Evolutionary conservation across 2,329 filamentous ascomycete species (phyloP), one percentile per base, ranked within the genome.

Genomic region (Ascochyta viciae-villosae): DNA sequence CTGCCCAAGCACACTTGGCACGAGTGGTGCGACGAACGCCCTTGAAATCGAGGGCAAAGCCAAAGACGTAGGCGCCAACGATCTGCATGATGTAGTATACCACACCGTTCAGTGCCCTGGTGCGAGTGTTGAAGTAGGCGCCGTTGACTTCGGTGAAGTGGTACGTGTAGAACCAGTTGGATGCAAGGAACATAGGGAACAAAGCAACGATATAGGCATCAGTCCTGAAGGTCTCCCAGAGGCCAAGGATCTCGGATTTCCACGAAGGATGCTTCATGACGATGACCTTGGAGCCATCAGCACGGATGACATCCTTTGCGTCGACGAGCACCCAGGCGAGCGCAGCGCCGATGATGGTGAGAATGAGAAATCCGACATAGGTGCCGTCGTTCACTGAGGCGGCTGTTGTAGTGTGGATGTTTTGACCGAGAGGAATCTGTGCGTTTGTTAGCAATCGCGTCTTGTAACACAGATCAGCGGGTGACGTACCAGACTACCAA

Each of bases 231-330:
- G 89, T 91, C 74, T 95, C 84, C 75, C 83, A 89, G 2, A 96
- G 85, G 51, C 92, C 92, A 16, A 84, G 61, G 58, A 96, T 76
- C 77, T 96, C 92, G 3, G 89, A 88, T 69, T 86, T 85, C 90
- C 90, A 96, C 47, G 89, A 90, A 3, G 92, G 92, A 76, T 96
- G 90, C 81, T 95, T 94, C 89, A 94, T 96, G 60, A 93, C 77
- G 60, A 96, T 92, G 71, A 96, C 87, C 56, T 86, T 79, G 54
- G 89, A 89, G 55, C 91, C 91, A 72, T 96, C 91, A 34, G 83
- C 81, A 58, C 92, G 91, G 62, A 90, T 80, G 60, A 96, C 85
- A 51, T 86, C 84, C 64, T 84, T 84, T 34, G 90, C 89, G 67
- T 95, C 86, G 67, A 86, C 86, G 4, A 96, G 83, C 37, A 82